phyloP scores from a whole-genome alignment of 768 basidiomycete genomes.

The Hericium rajendrae region DNA sequence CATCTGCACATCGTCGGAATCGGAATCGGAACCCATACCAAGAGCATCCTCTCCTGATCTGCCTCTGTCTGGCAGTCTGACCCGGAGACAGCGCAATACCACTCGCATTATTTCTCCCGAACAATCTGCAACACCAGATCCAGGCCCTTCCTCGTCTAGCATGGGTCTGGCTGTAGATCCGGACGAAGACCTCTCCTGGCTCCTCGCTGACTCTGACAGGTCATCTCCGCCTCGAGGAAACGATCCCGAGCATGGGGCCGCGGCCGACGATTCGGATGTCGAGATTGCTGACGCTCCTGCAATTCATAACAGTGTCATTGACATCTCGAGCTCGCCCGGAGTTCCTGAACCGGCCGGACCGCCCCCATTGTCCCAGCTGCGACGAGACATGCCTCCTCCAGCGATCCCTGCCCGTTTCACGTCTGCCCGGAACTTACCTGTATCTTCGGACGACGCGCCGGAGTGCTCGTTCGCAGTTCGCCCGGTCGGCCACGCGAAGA shows the following conservation, averaged over 20 bases:
- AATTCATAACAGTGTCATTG: not conserved
- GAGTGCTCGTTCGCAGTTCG: conserved; percentile 38
- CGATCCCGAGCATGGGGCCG: not conserved
- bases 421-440: not conserved
- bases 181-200: conserved; percentile 11
- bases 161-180: not conserved
- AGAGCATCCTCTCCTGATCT: not conserved
- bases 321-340: not conserved
- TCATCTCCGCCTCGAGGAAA: not conserved
- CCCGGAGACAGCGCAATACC: too few species aligned
- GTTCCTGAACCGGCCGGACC: not conserved
- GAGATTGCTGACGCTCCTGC: conserved; percentile 2
- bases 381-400: conserved; percentile 25
- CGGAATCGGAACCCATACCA: not conserved
- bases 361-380: not conserved
- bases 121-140: too few species aligned
- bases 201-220: conserved; percentile 12
- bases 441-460: conserved; percentile 17
- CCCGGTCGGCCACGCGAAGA: conserved; percentile 24
- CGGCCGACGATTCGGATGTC: conserved; percentile 2
- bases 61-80: not conserved
- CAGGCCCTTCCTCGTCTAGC: not conserved
- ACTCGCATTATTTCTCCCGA: too few species aligned
- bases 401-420: conserved; percentile 7
- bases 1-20: conserved; percentile 10